Base-by-base conservation (phyloP, 2,329 filamentous ascomycete genomes). In the Pseudogymnoascus sp. region DNA sequence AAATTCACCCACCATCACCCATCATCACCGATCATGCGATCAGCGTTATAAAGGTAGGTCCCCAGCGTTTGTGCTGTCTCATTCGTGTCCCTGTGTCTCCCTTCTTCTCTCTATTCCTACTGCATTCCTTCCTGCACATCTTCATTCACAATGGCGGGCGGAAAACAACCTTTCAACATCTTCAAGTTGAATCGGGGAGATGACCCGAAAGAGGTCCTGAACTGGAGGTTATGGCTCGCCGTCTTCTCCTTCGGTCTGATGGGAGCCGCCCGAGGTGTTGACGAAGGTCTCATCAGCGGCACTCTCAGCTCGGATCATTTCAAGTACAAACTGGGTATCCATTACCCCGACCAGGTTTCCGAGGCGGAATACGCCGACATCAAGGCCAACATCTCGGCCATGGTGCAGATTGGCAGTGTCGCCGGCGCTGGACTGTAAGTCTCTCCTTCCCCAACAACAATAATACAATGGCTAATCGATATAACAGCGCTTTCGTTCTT, bases 351-450 rank as follows among this genome's bases (percentile, higher is more conserved):
- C 52, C 25, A 33, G 16, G 12, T 55, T 3, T 22, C 49, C 4
- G 68, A 74, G 0, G 76, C 80, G 3, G 79, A 83, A 55, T 77
- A 82, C 70, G 85, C 87, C 64, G 85, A 89, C 72, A 86, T 88
- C 75, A 85, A 89, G 74, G 85, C 82, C 67, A 92, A 92, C 73
- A 88, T 92, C 62, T 88, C 88, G 1, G 83, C 87, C 58, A 92
- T 92, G 89, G 89, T 92, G 0, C 89, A 92, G 74, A 84, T 92
- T 69, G 89, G 89, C 23, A 89, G 84, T 23, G 88, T 92, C 30
- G 85, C 79, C 3, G 89, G 89, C 45, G 87, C 88, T 30, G 78
- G 90, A 33, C 80, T 87, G 77, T 79, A 70, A 65, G 76, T 71
- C 12, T 23, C 8, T 19, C 8, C 41, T 4, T 2, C 14, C 25